Base-by-base conservation (phyloP, 2,329 filamentous ascomycete species). In the Pseudogymnoascus sp. region DNA sequence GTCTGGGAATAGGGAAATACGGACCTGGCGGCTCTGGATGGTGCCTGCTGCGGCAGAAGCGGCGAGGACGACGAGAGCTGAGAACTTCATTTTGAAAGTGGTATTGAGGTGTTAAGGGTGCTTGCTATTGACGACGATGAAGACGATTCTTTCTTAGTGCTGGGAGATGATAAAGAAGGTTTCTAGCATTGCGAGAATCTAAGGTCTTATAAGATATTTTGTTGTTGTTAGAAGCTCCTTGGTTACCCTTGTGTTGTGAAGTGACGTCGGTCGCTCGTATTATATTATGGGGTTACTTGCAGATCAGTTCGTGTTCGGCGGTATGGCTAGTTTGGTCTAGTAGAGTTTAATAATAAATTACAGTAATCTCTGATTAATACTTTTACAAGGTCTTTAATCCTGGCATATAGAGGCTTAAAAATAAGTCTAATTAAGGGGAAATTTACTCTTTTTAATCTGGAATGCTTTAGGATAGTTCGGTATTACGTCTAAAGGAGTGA, bases 61-160 rank as follows among this genome's bases (percentile, higher is more conserved):
- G 44, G 69, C 68, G 56, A 68, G 25, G 56, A 65, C 60, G n/a
- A 67, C 44, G 47, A 70, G 59, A 50, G 62, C 35, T 60, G 65
- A 63, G 60, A 67, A 68, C 61, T 68, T 71, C 71, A 72, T 72
- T 18, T 50, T 50, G 23, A 50, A 50, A 28, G 23, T 50, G 21
- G 23, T 12, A 23, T 50, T 50, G 14, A 50, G 44, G 23, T n/a
- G 3, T 28, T 50, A 50, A n/a, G 14, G 44, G 44, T 50, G 44
- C 12, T 50, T 50, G 44, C 12, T 50, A n/a, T 50, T 50, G 44
- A 50, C 3, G 23, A 50, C 5, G 23, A 28, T 28, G 44, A 25
- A 47, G 16, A 14, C 28, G 44, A 50, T 47, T 25, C 21, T 50
- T 47, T 25, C 21, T 50, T 25, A 50, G 44, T 2, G 21, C 5